These are phyloP conservation scores for Priceomyces haplophilus DNA, from an alignment of 805 yeast genomes.

Conservation along the genomic window DNA sequence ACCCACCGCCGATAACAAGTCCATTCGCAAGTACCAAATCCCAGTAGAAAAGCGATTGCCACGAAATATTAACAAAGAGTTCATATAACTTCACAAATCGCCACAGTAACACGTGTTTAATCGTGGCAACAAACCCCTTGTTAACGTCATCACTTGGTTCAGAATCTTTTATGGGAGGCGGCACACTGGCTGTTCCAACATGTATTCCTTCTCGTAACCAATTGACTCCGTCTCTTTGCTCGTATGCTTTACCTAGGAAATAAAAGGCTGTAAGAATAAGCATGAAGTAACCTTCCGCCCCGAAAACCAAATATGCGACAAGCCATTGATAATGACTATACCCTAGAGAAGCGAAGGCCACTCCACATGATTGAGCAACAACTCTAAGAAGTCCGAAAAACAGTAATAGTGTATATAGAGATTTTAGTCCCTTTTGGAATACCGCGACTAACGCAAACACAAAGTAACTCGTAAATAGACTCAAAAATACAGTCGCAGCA, in stretches of 20 bases:
- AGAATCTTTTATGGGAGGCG: no score
- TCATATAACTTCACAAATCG: no score
- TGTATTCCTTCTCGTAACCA: no score
- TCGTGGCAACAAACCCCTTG: no score
- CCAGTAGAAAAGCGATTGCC: constrained; percentile 17
- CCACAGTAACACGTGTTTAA: no score
- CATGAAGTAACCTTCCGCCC: constrained; percentile 39
- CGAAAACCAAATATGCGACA: constrained; percentile 35
- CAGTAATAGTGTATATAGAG: constrained; percentile 21
- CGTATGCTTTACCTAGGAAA: constrained; percentile 26
- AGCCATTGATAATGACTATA: constrained; percentile 29
- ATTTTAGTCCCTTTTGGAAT: constrained; percentile 19
- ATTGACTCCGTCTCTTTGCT: neutral
- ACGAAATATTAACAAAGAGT: neutral
- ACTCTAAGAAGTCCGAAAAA: constrained; percentile 29
- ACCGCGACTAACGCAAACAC: constrained; percentile 17
- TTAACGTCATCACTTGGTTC: no score
- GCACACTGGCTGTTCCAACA: no score
- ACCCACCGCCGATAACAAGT: constrained; percentile 31
- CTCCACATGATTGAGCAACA: constrained; percentile 34
- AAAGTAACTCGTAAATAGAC: constrained; percentile 23
- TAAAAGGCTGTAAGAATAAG: constrained; percentile 29
- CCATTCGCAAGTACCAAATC: constrained; percentile 33
- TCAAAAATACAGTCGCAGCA: constrained; percentile 33
- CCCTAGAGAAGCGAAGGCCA: constrained; percentile 32